Percentiles rank a stretch among this genome's conserved stretches.
Evolutionary conservation across 345 rosid species (phyloP).

Genomic region (Euphorbia peplus): DNA sequence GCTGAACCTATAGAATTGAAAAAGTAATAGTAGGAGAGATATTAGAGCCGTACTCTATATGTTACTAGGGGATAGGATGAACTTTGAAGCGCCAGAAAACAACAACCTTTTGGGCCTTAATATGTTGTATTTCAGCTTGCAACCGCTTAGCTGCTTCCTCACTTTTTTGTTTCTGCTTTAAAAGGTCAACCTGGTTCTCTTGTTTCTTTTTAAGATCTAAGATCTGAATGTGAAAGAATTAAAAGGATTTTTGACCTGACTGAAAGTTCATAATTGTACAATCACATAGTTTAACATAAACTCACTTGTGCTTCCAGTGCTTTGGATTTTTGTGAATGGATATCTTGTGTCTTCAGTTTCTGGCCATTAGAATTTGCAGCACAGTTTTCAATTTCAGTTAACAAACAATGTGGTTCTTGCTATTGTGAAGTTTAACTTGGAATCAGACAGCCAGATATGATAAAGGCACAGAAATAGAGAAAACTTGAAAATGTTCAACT

Average conservation of each 20-base stretch:
- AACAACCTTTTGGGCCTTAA: constrained; percentile 83
- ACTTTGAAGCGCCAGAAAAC: not conserved
- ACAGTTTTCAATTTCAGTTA: constrained; percentile 81
- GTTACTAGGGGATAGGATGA: not conserved
- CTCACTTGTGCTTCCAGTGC: constrained; percentile 78
- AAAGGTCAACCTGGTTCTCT: constrained; percentile 79
- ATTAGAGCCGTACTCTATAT: not conserved
- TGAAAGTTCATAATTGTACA: not conserved
- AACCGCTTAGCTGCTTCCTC: constrained; percentile 87
- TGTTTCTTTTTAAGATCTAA: constrained; percentile 85
- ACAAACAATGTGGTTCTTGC: constrained; percentile 85
- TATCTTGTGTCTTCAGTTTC: constrained; percentile 70
- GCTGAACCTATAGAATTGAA: constrained; percentile 61
- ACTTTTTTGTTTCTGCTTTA: constrained; percentile 92
- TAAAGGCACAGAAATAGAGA: constrained; percentile 12
- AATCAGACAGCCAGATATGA: constrained; percentile 11
- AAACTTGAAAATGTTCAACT: constrained; percentile 15
- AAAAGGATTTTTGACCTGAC: not conserved
- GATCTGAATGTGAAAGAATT: constrained; percentile 42
- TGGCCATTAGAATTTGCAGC: constrained; percentile 79
- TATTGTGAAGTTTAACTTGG: constrained; percentile 31
- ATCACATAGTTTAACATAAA: not conserved
- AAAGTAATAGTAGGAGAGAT: not conserved
- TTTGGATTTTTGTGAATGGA: constrained; percentile 78
- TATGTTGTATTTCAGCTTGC: constrained; percentile 91